A percentile compares a stretch with the other conserved stretches of the same genome.
Conservation (phyloP, 371 early-diverging fungal genomes). For the Mortierella sp. region DNA sequence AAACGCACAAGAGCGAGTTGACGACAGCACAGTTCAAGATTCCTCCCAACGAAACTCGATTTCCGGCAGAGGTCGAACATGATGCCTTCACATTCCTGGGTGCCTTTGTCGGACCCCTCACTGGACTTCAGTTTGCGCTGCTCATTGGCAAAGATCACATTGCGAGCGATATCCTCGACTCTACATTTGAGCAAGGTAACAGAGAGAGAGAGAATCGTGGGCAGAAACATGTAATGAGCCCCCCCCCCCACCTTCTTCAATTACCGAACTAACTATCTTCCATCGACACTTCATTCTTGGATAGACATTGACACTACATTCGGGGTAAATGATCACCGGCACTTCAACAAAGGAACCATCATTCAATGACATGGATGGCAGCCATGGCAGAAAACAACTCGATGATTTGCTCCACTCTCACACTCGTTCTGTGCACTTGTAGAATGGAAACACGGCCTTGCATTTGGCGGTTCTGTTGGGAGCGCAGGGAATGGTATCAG, state of each 20-base stretch:
- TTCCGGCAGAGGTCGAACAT: conserved; percentile 44
- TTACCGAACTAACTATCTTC: too few relatives aligned
- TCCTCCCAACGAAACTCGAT: conserved; percentile 5
- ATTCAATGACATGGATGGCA: too few relatives aligned
- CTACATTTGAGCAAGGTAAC: conserved; percentile 64
- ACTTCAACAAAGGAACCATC: too few relatives aligned
- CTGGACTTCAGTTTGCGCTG: conserved; percentile 68
- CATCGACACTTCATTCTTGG: background rate
- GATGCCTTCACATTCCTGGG: conserved; percentile 56
- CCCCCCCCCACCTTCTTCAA: too few relatives aligned
- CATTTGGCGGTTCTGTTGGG: conserved; percentile 72
- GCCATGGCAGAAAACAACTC: too few relatives aligned
- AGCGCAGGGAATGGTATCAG: conserved; percentile 60
- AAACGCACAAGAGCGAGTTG: conserved; percentile 26
- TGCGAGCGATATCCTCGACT: conserved; percentile 73
- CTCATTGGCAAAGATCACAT: conserved; percentile 64
- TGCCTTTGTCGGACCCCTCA: conserved; percentile 56
- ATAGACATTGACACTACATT: conserved; percentile 41
- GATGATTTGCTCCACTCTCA: too few relatives aligned
- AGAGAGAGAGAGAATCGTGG: too few relatives aligned
- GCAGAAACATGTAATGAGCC: too few relatives aligned
- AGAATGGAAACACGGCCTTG: conserved; percentile 65
- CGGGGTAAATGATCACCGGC: conserved; percentile 22
- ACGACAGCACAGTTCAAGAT: conserved; percentile 36
- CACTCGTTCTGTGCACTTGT: conserved; percentile 4